Evolutionary conservation across 2,329 filamentous ascomycete genomes (phyloP).

Genomic region (Xylariaceae sp.): DNA sequence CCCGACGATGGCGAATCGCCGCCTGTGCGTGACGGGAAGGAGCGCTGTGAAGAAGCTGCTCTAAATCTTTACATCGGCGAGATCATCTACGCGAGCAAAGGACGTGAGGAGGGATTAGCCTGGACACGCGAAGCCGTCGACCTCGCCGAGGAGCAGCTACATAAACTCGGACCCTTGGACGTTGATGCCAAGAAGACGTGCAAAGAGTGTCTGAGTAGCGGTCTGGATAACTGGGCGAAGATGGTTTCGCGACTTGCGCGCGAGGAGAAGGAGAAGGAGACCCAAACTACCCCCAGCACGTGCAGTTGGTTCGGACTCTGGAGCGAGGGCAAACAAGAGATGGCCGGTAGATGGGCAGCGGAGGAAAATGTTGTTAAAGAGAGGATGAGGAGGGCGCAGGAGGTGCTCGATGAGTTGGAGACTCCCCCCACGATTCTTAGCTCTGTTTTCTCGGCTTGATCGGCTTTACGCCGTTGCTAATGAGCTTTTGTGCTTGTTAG

Average conservation of each 20-base stretch:
- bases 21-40: constrained; percentile 67
- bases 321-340: constrained; percentile 44
- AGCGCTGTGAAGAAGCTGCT: constrained; percentile 83
- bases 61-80: constrained; percentile 92
- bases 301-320: constrained; percentile 51
- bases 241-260: constrained; percentile 75
- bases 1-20: constrained; percentile 73
- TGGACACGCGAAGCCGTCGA: constrained; percentile 93
- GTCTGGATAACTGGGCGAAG: constrained; percentile 79
- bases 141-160: constrained; percentile 73
- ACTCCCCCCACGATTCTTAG: constrained; percentile 45
- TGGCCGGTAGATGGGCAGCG: constrained; percentile 59
- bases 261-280: constrained; percentile 38
- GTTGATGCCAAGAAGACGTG: constrained; percentile 66
- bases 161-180: constrained; percentile 52
- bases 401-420: constrained; percentile 58
- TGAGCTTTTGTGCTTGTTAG: background rate
- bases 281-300: background rate
- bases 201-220: constrained; percentile 76
- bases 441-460: constrained; percentile 51
- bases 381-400: constrained; percentile 56
- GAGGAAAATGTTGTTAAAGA: constrained; percentile 63
- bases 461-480: background rate
- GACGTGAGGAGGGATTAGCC: constrained; percentile 74
- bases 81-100: constrained; percentile 75